phyloP scores from a whole-genome alignment of 2,329 filamentous ascomycete genomes.

The Rhynchosporium secalis region DNA sequence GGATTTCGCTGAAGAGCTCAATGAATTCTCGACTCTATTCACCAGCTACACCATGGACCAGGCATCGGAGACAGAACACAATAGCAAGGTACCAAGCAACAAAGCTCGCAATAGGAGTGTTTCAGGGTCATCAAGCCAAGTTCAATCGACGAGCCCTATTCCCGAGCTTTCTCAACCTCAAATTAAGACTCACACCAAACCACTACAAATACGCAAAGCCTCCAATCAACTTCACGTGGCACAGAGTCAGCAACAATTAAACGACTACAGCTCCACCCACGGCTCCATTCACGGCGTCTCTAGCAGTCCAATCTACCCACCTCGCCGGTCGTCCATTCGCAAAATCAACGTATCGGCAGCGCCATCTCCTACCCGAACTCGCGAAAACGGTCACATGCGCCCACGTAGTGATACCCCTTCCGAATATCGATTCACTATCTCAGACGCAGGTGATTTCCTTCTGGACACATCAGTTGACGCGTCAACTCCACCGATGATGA shows the following conservation, averaged over 20 bases:
- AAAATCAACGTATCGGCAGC: constrained; percentile 5
- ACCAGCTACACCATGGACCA: constrained; percentile 6
- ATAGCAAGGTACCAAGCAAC: constrained; percentile 1
- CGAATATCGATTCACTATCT: constrained; percentile 14
- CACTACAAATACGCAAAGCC: constrained; percentile 29
- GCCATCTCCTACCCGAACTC: not conserved
- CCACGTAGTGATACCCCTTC: constrained; percentile 18
- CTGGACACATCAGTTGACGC: constrained; percentile 14
- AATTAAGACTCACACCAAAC: constrained; percentile 17
- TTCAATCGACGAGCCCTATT: not conserved
- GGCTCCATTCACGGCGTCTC: constrained; percentile 9
- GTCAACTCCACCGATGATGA: not conserved
- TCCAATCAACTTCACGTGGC: constrained; percentile 21
- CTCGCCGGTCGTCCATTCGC: constrained; percentile 22
- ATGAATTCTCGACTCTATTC: constrained; percentile 11
- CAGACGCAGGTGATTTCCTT: constrained; percentile 3
- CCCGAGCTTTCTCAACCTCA: constrained; percentile 1
- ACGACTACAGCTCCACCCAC: constrained; percentile 13
- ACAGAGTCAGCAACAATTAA: constrained; percentile 14
- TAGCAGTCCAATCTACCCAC: constrained; percentile 18
- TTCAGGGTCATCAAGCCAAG: constrained; percentile 5
- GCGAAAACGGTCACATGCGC: constrained; percentile 15
- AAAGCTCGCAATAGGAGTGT: constrained; percentile 7
- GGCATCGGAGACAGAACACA: not conserved
- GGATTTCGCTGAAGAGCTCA: constrained; percentile 8